Conservation (phyloP, 768 basidiomycete genomes). For the Mycena venus region DNA sequence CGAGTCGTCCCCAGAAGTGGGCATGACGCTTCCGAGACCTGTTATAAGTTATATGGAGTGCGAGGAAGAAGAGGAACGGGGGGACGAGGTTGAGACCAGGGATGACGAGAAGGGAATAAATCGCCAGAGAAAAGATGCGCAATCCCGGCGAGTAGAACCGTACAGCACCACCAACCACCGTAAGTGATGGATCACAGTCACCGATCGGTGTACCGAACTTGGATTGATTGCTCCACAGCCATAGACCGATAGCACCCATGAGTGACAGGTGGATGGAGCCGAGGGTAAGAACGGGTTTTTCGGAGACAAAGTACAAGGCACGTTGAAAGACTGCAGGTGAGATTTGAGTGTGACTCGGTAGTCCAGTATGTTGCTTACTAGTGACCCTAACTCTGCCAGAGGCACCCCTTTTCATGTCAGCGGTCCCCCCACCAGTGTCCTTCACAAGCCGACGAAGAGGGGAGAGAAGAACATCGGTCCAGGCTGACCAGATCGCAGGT, state of each 20-base stretch:
- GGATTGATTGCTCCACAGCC: neutral
- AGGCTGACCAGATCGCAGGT: neutral
- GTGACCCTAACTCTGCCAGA: neutral
- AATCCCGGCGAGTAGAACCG: no score
- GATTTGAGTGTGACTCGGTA: neutral
- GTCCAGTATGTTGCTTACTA: neutral
- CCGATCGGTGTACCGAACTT: neutral
- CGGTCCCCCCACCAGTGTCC: neutral
- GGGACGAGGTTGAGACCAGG: neutral
- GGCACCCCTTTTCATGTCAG: neutral
- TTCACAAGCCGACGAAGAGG: no score
- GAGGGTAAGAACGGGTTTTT: neutral
- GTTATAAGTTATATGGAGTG: neutral
- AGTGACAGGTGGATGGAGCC: no score
- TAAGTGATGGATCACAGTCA: no score
- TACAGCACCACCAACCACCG: no score
- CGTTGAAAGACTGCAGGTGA: neutral
- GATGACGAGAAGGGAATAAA: no score
- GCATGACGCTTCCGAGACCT: neutral
- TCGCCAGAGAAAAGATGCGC: no score
- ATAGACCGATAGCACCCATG: no score
- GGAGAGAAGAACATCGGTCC: no score
- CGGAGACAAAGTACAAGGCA: neutral
- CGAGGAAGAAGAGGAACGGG: neutral
- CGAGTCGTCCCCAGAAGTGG: neutral